phyloP scores from a whole-genome alignment of 257 asterid genomes.

The Anisodus tanguticus region DNA sequence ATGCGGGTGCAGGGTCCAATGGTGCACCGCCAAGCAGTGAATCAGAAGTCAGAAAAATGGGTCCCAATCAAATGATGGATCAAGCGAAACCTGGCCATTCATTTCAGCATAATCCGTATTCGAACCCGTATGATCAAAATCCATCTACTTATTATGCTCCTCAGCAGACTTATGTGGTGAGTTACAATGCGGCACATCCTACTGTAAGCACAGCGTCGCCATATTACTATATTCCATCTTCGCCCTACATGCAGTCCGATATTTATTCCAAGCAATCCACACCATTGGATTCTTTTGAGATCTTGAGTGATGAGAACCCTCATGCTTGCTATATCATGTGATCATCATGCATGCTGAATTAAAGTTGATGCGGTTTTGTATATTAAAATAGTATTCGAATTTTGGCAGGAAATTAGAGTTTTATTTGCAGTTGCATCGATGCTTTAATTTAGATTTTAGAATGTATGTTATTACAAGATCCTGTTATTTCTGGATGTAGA shows the following conservation, averaged over 20 bases:
- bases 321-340: slow-evolving; percentile 71
- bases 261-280: slow-evolving; percentile 37
- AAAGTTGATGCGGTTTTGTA: slow-evolving; percentile 4
- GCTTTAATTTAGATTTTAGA: neutral
- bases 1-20: slow-evolving; percentile 23
- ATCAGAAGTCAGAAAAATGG: slow-evolving; percentile 45
- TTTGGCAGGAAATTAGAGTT: neutral
- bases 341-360: slow-evolving; percentile 21
- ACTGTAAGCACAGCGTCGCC: slow-evolving; percentile 46
- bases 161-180: slow-evolving; percentile 53
- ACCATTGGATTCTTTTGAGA: slow-evolving; percentile 67
- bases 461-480: neutral
- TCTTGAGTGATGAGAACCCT: slow-evolving; percentile 84
- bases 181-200: slow-evolving; percentile 66
- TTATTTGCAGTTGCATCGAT: neutral
- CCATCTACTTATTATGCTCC: slow-evolving; percentile 44
- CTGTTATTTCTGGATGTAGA: too few relatives aligned
- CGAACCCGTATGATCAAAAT: slow-evolving; percentile 23
- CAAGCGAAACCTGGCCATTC: slow-evolving; percentile 41
- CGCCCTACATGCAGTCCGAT: slow-evolving; percentile 50
- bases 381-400: neutral
- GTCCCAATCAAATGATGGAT: slow-evolving; percentile 50
- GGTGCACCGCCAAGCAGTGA: slow-evolving; percentile 53
- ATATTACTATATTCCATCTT: slow-evolving; percentile 54
- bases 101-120: slow-evolving; percentile 21